Evolutionary conservation across 1,284 basidiomycete genomes (phyloP).

Genomic region (Vanrija humicola): DNA sequence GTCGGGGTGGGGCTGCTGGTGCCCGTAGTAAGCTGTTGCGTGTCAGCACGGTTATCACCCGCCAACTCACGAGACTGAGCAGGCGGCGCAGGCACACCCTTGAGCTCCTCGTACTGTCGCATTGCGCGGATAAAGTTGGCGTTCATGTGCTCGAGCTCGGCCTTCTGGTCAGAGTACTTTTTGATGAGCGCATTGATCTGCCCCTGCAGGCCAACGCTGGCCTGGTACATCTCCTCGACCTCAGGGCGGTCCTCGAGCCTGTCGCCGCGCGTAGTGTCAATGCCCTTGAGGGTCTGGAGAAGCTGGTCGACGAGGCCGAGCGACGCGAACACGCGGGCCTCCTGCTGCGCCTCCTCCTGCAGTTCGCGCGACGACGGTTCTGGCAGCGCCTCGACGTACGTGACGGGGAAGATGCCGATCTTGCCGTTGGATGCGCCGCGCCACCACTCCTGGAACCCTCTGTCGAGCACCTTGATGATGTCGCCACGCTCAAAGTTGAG

Average conservation of each 20-base stretch:
- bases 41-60: background rate
- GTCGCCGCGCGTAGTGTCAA: conserved; percentile 71
- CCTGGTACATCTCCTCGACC: conserved; percentile 86
- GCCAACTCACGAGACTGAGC: conserved; percentile 23
- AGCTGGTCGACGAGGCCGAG: conserved; percentile 77
- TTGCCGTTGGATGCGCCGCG: conserved; percentile 85
- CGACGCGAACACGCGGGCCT: conserved; percentile 65
- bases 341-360: conserved; percentile 78
- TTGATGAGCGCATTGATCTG: conserved; percentile 96
- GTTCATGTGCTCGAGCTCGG: conserved; percentile 51
- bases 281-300: conserved; percentile 68
- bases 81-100: conserved; percentile 15
- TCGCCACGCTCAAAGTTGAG: conserved; percentile 90
- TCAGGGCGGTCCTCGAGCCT: conserved; percentile 92
- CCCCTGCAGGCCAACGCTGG: conserved; percentile 80
- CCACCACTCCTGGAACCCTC: conserved; percentile 98
- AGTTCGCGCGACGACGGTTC: conserved; percentile 77
- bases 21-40: conserved; percentile 22
- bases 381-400: conserved; percentile 90
- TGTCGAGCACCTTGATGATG: conserved; percentile 91
- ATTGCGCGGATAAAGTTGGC: conserved; percentile 48
- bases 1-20: background rate
- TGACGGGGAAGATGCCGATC: conserved; percentile 97
- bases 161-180: conserved; percentile 87
- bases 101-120: conserved; percentile 46